These are phyloP conservation scores for Ustilago loliicola DNA, from an alignment of 1,284 basidiomycete genomes.

Conservation along the genomic window DNA sequence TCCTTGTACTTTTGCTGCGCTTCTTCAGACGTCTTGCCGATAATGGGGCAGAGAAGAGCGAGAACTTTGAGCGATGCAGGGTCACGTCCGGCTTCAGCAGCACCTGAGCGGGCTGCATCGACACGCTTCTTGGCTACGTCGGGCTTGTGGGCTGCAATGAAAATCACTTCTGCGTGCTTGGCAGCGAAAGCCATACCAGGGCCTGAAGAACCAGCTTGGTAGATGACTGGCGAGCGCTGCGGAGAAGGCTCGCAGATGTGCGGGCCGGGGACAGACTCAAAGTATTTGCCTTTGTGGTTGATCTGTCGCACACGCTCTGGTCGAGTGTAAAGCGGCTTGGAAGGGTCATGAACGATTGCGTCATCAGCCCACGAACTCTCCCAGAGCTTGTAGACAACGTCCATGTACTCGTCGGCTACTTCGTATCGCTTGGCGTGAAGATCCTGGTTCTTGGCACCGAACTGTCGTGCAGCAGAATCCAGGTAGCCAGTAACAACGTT, in stretches of 20 bases:
- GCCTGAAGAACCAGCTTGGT: conserved; percentile 68
- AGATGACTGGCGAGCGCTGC: conserved; percentile 70
- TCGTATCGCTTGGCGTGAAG: conserved; percentile 63
- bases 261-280: conserved; percentile 64
- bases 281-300: conserved; percentile 69
- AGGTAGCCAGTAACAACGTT: conserved; percentile 71
- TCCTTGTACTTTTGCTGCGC: conserved; percentile 66
- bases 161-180: conserved; percentile 71
- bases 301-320: conserved; percentile 67
- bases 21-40: conserved; percentile 66
- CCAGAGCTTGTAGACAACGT: conserved; percentile 71
- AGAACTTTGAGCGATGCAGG: conserved; percentile 66
- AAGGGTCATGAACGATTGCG: conserved; percentile 59
- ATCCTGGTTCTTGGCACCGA: conserved; percentile 61
- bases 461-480: conserved; percentile 68
- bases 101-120: conserved; percentile 53
- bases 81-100: conserved; percentile 61
- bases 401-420: conserved; percentile 65
- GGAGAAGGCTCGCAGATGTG: conserved; percentile 69
- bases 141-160: conserved; percentile 67
- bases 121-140: conserved; percentile 64
- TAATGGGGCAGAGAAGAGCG: conserved; percentile 63
- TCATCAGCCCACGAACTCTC: conserved; percentile 71
- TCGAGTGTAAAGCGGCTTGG: conserved; percentile 54
- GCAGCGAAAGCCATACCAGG: conserved; percentile 69